Evolutionary conservation across 2,329 filamentous ascomycete genomes (phyloP), one percentile per base, ranked within the genome.

Genomic region (Penicillium griseofulvum): DNA sequence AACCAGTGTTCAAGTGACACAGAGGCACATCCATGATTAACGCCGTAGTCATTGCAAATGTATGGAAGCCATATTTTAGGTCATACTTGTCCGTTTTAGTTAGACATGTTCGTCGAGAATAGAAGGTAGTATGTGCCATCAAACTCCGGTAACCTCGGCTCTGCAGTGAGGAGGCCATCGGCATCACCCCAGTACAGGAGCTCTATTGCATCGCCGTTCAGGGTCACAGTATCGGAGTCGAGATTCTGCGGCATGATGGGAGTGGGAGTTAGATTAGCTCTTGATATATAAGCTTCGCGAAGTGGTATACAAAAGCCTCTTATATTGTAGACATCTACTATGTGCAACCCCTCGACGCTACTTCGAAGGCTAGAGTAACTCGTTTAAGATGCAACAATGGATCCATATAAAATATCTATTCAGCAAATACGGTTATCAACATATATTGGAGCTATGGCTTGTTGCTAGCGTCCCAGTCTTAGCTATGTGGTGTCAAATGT

Each of bases 211-310:
- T 71, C 59, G 29, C 81, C 82, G 16, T 77, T 69, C n/a, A 73
- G 72, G 3, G 78, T 82, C 42, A 77, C 63, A 5, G 81, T 83
- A 61, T 84, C 77, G 2, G 68, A 61, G 11, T 69, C 68, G 10
- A 85, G 76, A 49, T 77, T 70, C 60, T 86, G 83, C 22, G 86
- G 73, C 72, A 84, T 78, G 22, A 87, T 78, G 0, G 84, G 83
- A 37, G 69, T 73, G 68, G 22, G 4, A 22, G 22, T 2, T 77
- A 84, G 71, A 28, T 71, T 62, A 5, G 71, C 62, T n/a, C 72
- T 61, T 3, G 81, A 74, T 3, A 57, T 65, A 60, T 81, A 85
- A 0, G 82, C 0, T 83, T 82, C 2, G 70, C 2, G 70, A 63
- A 29, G 80, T 68, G 16, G 65, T 69, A 14, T 70, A 57, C 0